Conservation (phyloP, 140 eudicot species). For the Flaveria floridana region DNA sequence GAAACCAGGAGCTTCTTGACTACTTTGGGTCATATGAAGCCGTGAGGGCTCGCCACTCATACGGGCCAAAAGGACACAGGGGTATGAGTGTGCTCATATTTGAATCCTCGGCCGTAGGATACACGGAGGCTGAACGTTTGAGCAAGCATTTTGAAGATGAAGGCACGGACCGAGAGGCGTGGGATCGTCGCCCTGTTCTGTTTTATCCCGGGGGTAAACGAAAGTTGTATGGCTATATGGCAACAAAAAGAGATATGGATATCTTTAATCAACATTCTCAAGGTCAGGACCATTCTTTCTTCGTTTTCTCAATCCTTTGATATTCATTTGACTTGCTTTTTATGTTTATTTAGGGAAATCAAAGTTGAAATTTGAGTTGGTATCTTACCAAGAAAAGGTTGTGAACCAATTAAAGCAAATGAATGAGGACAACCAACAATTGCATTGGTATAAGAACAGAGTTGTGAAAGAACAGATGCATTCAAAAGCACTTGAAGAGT, state of each 20-base stretch:
- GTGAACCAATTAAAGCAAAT: constrained; percentile 49
- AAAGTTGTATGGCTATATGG: constrained; percentile 63
- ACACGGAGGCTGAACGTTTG: constrained; percentile 66
- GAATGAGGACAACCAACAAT: constrained; percentile 38
- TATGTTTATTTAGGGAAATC: constrained; percentile 45
- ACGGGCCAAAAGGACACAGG: constrained; percentile 74
- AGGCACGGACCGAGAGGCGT: constrained; percentile 51
- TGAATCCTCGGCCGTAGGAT: constrained; percentile 64
- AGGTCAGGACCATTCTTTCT: constrained; percentile 35
- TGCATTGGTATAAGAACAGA: constrained; percentile 46
- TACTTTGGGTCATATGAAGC: constrained; percentile 54
- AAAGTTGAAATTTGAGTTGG: constrained; percentile 57
- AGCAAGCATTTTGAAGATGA: constrained; percentile 55
- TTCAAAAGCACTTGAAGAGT: constrained; percentile 62
- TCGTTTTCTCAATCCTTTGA: neutral
- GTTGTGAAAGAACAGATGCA: constrained; percentile 52
- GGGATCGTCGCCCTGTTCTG: constrained; percentile 35
- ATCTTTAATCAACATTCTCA: constrained; percentile 59
- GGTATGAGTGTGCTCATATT: constrained; percentile 68
- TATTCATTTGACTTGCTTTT: constrained; percentile 6
- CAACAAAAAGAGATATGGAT: constrained; percentile 54
- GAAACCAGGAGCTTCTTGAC: constrained; percentile 64
- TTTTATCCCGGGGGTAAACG: constrained; percentile 62
- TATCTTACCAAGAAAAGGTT: constrained; percentile 60
- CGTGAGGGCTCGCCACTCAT: constrained; percentile 56